phyloP scores from a whole-genome alignment of 371 early-diverging fungal genomes.

The Actinomortierella ambigua region DNA sequence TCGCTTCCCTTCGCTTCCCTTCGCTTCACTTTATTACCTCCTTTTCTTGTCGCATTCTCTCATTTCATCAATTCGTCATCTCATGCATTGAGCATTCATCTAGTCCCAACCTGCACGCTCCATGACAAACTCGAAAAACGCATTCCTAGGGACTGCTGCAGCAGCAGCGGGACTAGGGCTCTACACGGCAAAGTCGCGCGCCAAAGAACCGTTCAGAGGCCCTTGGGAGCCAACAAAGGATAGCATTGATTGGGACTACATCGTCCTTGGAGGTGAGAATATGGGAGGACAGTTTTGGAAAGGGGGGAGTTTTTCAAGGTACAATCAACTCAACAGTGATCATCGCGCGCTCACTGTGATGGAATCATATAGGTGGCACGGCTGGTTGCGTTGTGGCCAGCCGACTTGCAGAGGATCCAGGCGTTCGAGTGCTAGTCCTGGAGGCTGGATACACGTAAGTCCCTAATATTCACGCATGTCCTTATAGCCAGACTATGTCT shows the following conservation, averaged over 20 bases:
- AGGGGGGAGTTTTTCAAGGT: no score
- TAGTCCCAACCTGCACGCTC: not conserved
- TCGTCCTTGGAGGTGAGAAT: constrained; percentile 31
- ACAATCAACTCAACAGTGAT: no score
- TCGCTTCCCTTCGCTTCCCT: not conserved
- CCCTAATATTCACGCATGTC: no score
- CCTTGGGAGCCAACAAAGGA: constrained; percentile 23
- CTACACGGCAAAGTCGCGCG: constrained; percentile 14
- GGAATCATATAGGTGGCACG: constrained; percentile 37
- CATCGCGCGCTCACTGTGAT: no score
- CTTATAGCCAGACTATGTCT: no score
- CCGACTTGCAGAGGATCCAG: constrained; percentile 34
- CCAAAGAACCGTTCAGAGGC: constrained; percentile 20
- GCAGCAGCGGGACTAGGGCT: not conserved
- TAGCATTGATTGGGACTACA: constrained; percentile 23
- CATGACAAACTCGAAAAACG: not conserved
- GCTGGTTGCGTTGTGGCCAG: constrained; percentile 42
- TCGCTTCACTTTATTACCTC: not conserved
- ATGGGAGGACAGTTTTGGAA: no score
- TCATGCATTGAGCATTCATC: no score
- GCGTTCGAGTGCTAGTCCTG: constrained; percentile 29
- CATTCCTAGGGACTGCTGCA: not conserved
- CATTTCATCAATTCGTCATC: no score
- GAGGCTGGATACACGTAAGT: constrained; percentile 40
- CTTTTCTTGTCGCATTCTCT: not conserved